Evolutionary conservation across 768 basidiomycete species (phyloP).

Genomic region (Ramaria sp.): DNA sequence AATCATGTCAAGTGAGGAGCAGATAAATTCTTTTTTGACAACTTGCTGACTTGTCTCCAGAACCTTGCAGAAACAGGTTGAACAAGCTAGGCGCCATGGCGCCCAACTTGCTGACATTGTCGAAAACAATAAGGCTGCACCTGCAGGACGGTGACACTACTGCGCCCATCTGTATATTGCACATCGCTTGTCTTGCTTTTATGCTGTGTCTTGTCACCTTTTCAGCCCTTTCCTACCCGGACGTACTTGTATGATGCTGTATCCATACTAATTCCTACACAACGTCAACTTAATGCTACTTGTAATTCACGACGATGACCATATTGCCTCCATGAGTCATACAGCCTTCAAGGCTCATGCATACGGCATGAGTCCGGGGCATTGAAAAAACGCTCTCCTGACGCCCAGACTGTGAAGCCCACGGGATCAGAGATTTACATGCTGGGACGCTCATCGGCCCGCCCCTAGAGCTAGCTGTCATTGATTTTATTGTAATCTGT

Average conservation of each 20-base stretch:
- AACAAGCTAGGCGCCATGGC: slow-evolving; percentile 66
- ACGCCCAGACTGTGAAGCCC: too few relatives aligned
- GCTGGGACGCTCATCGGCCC: too few relatives aligned
- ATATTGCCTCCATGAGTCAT: too few relatives aligned
- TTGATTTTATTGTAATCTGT: too few relatives aligned
- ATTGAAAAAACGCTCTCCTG: too few relatives aligned
- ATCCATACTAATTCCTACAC: background rate
- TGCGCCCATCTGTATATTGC: background rate
- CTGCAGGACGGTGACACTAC: background rate
- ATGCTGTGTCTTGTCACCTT: background rate
- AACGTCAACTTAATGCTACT: background rate
- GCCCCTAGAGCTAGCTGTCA: too few relatives aligned
- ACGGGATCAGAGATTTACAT: too few relatives aligned
- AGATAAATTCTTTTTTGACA: slow-evolving; percentile 1
- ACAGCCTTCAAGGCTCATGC: too few relatives aligned
- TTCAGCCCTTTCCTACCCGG: background rate
- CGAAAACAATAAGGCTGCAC: slow-evolving; percentile 15
- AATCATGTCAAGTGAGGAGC: slow-evolving; percentile 51
- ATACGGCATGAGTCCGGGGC: too few relatives aligned
- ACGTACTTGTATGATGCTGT: background rate
- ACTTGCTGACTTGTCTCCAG: slow-evolving; percentile 26
- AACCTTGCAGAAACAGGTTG: slow-evolving; percentile 66
- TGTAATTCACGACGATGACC: too few relatives aligned
- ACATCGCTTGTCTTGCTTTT: background rate
- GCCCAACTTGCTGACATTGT: slow-evolving; percentile 23